Base-by-base conservation (phyloP, 768 basidiomycete genomes). In the Lactifluus hygrophoroides region DNA sequence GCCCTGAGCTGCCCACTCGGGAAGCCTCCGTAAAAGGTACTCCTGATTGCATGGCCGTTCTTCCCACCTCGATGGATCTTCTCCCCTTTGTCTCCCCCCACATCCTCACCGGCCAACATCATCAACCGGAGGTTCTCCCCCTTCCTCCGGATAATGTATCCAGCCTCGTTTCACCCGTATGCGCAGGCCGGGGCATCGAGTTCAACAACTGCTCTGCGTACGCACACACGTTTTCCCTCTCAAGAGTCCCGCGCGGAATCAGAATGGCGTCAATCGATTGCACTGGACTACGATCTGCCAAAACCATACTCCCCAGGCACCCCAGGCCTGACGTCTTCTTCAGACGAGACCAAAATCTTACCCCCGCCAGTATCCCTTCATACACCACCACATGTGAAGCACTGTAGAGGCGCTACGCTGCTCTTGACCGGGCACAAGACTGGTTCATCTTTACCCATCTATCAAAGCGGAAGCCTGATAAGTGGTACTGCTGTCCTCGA, bases 381-480 rank as follows among this genome's bases (percentile, higher is more conserved):
- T n/a, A 35, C 11, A 11, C 34, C 17, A n/a, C 61, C 51, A 9
- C 59, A 58, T 14, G 53, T 59, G 28, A 54, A 42, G 45, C 62
- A 60, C 17, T 13, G 47, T 6, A 40, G 34, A n/a, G 28, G 44
- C 5, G 25, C 57, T 5, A 61, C 63, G 1, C 32, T 64, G 3
- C 27, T 60, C 14, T 28, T 63, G 19, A 34, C 45, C 1, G 58
- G 62, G 17, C 62, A 63, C 50, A 52, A 16, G 19, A 32, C 49
- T 4, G 40, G 37, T n/a, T 40, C 50, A 14, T 17, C 49, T 10
- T 30, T 44, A 16, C 61, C 57, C 5, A 17, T 53, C 32, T 60
- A 56, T 17, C 38, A 30, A 9, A 63, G 62, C 17, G 62, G 62
- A 21, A 56, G 54, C 4, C 1, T 49, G 19, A 10, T 63, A 23